Base-by-base conservation (phyloP, 139 green algal species). In the Tetradesmus obliquus region DNA sequence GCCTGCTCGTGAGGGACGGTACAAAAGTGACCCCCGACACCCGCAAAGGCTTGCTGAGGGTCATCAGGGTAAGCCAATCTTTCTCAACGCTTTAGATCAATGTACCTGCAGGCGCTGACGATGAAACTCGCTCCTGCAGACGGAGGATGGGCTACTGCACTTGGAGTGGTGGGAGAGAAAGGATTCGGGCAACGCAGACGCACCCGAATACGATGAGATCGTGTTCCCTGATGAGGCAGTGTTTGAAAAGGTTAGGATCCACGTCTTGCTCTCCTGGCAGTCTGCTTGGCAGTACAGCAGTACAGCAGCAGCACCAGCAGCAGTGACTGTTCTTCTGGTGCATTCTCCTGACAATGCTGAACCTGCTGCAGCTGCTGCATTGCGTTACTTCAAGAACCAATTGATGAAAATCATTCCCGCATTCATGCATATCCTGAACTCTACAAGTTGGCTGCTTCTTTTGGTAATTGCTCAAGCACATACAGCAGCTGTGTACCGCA, bases 141-240 rank as follows among this genome's bases (percentile, higher is more conserved):
- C 88, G 22, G 95, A 96, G n/a, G 91, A 96, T 3, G 91, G 91
- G 1, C 72, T 97, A 12, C 58, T 93, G n/a, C 94, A 97, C 45
- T 66, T 97, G 22, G 86, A 94, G 82, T 97, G 95, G 95, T 81
- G 62, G 17, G 95, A 95, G 60, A 91, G 94, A 2, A 92, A 87
- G 12, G 93, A 91, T 5, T 53, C 45, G 10, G 86, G 53, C 54
- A 74, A 57, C 58, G 87, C 60, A 17, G 69, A 76, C 0, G 84
- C 93, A 10, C 82, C 91, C 3, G 95, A 96, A 66, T 71, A 92
- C 53, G 95, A 97, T 76, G 71, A 92, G 12, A 93, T 97, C 8
- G 87, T 97, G 20, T 96, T 97, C 32, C 95, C 95, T 22, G 95
- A 93, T 12, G 95, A 97, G 55, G 92, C 93, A 7, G 72, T 20